Evolutionary conservation across 495 filamentous ascomycete genomes (phyloP).

Genomic region (Aspergillus cavernicola): DNA sequence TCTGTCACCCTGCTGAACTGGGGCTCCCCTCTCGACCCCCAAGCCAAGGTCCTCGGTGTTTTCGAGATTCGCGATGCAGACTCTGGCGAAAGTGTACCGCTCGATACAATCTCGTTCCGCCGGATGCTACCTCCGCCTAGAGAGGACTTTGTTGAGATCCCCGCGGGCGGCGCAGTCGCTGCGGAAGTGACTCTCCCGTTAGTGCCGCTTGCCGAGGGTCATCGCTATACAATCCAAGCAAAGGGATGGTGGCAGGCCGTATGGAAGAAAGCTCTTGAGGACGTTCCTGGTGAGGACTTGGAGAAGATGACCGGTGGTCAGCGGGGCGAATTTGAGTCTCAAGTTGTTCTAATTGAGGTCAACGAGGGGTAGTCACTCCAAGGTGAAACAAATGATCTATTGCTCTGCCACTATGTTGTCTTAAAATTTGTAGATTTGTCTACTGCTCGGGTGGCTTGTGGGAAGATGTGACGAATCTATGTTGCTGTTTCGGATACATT

Average conservation of each 20-base stretch:
- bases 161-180: conserved; percentile 19
- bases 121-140: conserved; percentile 40
- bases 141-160: conserved; percentile 42
- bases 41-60: conserved; percentile 43
- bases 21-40: conserved; percentile 46
- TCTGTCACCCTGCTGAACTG: conserved; percentile 48
- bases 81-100: conserved; percentile 25
- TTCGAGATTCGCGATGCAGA: conserved; percentile 38
- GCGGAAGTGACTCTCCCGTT: conserved; percentile 15
- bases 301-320: conserved; percentile 12
- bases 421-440: too few species aligned
- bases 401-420: too few species aligned
- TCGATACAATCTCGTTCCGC: conserved; percentile 41
- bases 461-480: too few species aligned
- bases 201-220: conserved; percentile 18
- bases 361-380: too few species aligned
- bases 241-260: conserved; percentile 32
- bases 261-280: conserved; percentile 21
- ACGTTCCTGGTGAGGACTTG: conserved; percentile 23
- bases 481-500: too few species aligned
- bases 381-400: too few species aligned
- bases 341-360: conserved; percentile 10
- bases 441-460: too few species aligned
- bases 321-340: conserved; percentile 24
- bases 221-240: conserved; percentile 27